phyloP scores from a whole-genome alignment of 148 eudicot genomes.

The Cornus florida region DNA sequence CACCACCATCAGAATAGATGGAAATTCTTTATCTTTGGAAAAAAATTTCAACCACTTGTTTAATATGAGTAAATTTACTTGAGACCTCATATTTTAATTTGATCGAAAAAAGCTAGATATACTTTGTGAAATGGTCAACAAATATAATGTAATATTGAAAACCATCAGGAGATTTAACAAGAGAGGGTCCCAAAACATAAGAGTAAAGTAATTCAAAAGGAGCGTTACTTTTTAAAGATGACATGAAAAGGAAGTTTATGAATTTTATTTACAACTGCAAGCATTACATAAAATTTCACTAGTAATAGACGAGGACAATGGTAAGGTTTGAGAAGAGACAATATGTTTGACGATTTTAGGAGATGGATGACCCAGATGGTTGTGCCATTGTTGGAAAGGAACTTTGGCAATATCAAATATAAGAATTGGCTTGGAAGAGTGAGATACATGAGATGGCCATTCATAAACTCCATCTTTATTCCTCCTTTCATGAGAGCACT shows the following conservation, averaged over 20 bases:
- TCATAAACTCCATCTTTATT: background rate
- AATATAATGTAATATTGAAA: background rate
- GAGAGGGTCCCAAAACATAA: background rate
- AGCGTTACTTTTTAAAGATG: background rate
- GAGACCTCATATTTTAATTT: background rate
- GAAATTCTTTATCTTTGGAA: background rate
- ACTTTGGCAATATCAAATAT: background rate
- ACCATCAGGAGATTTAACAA: background rate
- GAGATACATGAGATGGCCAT: background rate
- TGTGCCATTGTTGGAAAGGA: too few relatives aligned
- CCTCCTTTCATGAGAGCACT: too few relatives aligned
- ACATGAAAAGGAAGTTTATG: background rate
- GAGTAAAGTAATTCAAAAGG: background rate
- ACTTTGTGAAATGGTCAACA: too few relatives aligned
- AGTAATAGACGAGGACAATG: background rate
- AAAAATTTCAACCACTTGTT: background rate
- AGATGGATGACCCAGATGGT: background rate
- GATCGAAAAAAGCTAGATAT: background rate
- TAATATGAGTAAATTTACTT: background rate
- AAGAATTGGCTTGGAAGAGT: background rate
- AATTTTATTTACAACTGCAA: slow-evolving; percentile 1
- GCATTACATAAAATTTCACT: too few relatives aligned
- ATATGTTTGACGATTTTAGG: background rate
- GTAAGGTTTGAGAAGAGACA: background rate
- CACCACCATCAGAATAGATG: background rate